Base-by-base conservation (phyloP, 495 filamentous ascomycete species). In the Platismatia glauca region DNA sequence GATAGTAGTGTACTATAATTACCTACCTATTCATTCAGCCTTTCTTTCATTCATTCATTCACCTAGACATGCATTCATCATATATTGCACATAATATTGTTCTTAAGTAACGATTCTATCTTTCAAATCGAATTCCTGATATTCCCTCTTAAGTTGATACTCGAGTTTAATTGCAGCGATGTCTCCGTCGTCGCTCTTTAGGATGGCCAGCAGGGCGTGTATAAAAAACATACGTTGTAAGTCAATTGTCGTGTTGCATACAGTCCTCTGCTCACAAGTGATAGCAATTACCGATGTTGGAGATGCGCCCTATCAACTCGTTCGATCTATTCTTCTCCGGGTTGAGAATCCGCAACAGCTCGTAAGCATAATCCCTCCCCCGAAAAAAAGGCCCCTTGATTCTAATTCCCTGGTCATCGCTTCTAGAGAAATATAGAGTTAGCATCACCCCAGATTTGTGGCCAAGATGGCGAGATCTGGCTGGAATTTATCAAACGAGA, bases 261-360 rank as follows among this genome's bases (percentile, higher is more conserved):
- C 22, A 58, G 1, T 55, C 33, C 56, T 39, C 31, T 29, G 20
- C 37, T 59, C 7, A 60, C 7, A 8, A 6, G 29, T 15, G 53
- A 24, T 55, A 85, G 83, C 70, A 61, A 73, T 89, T 24, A 74
- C 75, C 56, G 83, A 88, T 74, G 76, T 89, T 59, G 87, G 86
- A 39, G 83, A 83, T 31, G 72, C 86, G 24, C 82, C 84, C 20
- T 90, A 89, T 74, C 60, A 73, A 31, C 73, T 86, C 61, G 77
- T 84, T 44, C 77, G 81, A 33, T 79, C 82, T 8, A 75, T 90
- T 57, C 78, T 91, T 37, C 58, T 78, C 22, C 84, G 83, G 63
- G 72, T 90, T 60, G 81, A 85, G 50, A 84, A 82, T 66, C 85
- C 88, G 2, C 72, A 79, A 65, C 86, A 89, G 68, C 80, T 91